Evolutionary conservation across 2,329 filamentous ascomycete genomes (phyloP).

Genomic region (Aspergillus fischeri): DNA sequence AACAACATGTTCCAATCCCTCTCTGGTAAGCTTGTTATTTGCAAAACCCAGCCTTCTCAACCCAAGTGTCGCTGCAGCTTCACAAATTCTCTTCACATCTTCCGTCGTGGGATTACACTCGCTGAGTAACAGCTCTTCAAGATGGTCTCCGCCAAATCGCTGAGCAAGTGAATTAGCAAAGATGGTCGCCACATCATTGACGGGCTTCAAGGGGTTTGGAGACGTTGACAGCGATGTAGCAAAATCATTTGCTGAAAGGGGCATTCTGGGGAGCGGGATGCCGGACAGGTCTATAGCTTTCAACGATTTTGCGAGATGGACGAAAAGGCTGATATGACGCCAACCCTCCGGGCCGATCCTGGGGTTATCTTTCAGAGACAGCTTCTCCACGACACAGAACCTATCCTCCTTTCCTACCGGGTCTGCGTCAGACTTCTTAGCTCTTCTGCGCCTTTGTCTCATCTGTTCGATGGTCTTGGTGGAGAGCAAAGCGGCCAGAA

Average conservation of each 20-base stretch:
- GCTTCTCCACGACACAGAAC: slow-evolving; percentile 72
- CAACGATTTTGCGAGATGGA: slow-evolving; percentile 83
- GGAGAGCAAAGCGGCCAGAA: slow-evolving; percentile 80
- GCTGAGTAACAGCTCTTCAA: slow-evolving; percentile 80
- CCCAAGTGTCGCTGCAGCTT: slow-evolving; percentile 74
- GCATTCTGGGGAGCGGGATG: slow-evolving; percentile 65
- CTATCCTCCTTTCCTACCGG: slow-evolving; percentile 28
- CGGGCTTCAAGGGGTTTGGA: slow-evolving; percentile 15
- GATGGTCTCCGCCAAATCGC: slow-evolving; percentile 66
- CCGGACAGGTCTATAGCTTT: slow-evolving; percentile 83
- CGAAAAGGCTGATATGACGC: slow-evolving; percentile 84
- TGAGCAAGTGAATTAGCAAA: slow-evolving; percentile 73
- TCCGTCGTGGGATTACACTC: slow-evolving; percentile 69
- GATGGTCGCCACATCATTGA: slow-evolving; percentile 57
- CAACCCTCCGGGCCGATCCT: slow-evolving; percentile 84
- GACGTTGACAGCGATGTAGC: slow-evolving; percentile 10
- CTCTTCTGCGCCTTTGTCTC: slow-evolving; percentile 45
- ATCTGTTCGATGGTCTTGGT: slow-evolving; percentile 64
- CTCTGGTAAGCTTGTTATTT: slow-evolving; percentile 70
- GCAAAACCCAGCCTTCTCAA: slow-evolving; percentile 77
- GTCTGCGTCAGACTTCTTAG: slow-evolving; percentile 35
- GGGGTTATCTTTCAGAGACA: slow-evolving; percentile 83
- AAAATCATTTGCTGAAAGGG: slow-evolving; percentile 23
- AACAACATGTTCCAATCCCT: slow-evolving; percentile 70
- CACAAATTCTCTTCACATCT: slow-evolving; percentile 72